A percentile compares a stretch with the other conserved stretches of the same genome.
Evolutionary conservation across 139 green algal genomes (phyloP).

Genomic region (Nannochloris sp.): DNA sequence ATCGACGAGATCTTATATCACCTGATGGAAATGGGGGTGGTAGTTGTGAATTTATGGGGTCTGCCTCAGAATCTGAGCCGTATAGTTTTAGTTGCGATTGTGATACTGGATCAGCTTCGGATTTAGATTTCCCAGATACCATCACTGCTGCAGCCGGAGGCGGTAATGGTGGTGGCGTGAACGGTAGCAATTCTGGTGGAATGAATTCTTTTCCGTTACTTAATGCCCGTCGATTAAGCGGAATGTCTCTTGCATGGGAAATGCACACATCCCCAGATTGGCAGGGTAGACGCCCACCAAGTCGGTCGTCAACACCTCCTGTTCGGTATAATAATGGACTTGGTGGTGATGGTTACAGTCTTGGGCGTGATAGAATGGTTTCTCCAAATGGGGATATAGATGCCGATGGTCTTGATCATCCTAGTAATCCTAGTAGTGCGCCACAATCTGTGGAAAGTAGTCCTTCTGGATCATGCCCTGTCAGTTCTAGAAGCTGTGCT

Average conservation of each 20-base stretch:
- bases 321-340: no score
- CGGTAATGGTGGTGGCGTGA: not conserved
- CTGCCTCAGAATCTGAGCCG: conserved; percentile 14
- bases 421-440: no score
- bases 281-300: no score
- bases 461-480: no score
- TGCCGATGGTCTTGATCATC: no score
- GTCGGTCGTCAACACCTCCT: no score
- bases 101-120: conserved; percentile 1
- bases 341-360: no score
- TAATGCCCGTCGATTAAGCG: not conserved
- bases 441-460: no score
- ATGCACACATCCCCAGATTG: conserved; percentile 27
- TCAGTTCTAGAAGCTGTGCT: no score
- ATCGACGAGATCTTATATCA: not conserved
- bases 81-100: conserved; percentile 28
- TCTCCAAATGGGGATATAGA: no score
- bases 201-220: not conserved
- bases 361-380: no score
- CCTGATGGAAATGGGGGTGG: not conserved
- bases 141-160: not conserved
- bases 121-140: conserved; percentile 30
- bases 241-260: conserved; percentile 13
- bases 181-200: not conserved
- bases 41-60: not conserved